phyloP scores from a whole-genome alignment of 2,329 filamentous ascomycete genomes.

The Beauveria caledonica region DNA sequence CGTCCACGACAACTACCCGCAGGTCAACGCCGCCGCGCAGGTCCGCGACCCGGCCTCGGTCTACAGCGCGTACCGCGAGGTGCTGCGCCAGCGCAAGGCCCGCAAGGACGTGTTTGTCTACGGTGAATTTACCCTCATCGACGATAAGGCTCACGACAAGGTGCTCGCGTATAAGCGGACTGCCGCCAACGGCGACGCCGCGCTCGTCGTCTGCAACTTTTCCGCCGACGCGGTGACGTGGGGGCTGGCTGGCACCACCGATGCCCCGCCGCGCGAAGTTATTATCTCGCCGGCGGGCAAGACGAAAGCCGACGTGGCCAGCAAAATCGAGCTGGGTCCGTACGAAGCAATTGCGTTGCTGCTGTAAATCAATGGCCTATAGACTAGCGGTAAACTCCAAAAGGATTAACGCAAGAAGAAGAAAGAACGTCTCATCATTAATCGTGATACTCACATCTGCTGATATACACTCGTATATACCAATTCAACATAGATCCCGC shows the following conservation, averaged over 20 bases:
- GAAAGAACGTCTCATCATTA: neutral
- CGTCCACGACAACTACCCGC: conserved; percentile 52
- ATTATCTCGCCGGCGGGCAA: conserved; percentile 26
- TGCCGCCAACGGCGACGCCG: conserved; percentile 23
- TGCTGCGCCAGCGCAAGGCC: conserved; percentile 52
- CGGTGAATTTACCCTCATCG: conserved; percentile 41
- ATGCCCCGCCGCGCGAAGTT: conserved; percentile 21
- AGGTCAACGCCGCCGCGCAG: conserved; percentile 56
- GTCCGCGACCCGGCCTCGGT: conserved; percentile 39
- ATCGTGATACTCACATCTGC: neutral
- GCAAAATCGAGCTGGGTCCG: conserved; percentile 24
- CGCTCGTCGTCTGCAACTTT: conserved; percentile 33
- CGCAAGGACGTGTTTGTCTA: conserved; percentile 58
- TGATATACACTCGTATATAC: neutral
- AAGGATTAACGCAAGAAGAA: too few species aligned
- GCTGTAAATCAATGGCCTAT: conserved; percentile 13
- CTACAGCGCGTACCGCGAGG: conserved; percentile 52
- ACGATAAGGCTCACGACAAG: conserved; percentile 25
- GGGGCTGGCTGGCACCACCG: conserved; percentile 17
- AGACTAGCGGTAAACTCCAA: too few species aligned
- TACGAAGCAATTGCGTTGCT: conserved; percentile 30
- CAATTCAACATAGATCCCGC: conserved; percentile 15
- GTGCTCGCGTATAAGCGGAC: conserved; percentile 31
- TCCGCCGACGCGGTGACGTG: conserved; percentile 24
- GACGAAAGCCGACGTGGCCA: conserved; percentile 20